Evolutionary conservation across 2,329 filamentous ascomycete species (phyloP).

Genomic region (Paramyrothecium sp.): DNA sequence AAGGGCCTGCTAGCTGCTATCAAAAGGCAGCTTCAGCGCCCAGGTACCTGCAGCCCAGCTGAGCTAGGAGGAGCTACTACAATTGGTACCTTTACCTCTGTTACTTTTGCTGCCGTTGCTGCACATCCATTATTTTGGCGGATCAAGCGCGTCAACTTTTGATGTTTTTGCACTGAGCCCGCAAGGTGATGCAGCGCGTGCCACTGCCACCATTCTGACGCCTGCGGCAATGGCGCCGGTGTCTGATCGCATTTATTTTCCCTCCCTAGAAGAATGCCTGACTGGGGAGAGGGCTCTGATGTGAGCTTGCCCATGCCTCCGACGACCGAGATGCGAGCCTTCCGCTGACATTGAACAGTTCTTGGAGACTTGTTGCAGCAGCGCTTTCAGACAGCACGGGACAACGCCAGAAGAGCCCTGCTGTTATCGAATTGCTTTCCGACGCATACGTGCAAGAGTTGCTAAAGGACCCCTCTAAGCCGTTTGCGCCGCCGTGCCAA

Average conservation of each 20-base stretch:
- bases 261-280: slow-evolving; percentile 81
- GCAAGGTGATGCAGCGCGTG: slow-evolving; percentile 37
- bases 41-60: neutral
- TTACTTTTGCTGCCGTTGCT: neutral
- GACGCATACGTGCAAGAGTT: slow-evolving; percentile 67
- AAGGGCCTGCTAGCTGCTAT: neutral
- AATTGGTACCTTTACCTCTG: neutral
- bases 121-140: slow-evolving; percentile 6
- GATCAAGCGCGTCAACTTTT: slow-evolving; percentile 30
- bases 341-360: slow-evolving; percentile 39
- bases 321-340: slow-evolving; percentile 6
- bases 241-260: slow-evolving; percentile 72
- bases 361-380: slow-evolving; percentile 60
- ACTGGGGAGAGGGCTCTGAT: slow-evolving; percentile 77
- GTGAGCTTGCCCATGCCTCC: slow-evolving; percentile 49
- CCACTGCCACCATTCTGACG: slow-evolving; percentile 43
- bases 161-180: slow-evolving; percentile 19
- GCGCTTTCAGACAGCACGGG: slow-evolving; percentile 56
- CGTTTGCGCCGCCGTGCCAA: slow-evolving; percentile 62
- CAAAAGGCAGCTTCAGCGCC: no score
- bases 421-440: slow-evolving; percentile 67
- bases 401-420: slow-evolving; percentile 49
- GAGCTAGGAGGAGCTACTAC: neutral
- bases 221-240: slow-evolving; percentile 67
- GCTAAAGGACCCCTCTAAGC: slow-evolving; percentile 65